Conservation (phyloP, 768 basidiomycete species). For the Trametes sanguinea region DNA sequence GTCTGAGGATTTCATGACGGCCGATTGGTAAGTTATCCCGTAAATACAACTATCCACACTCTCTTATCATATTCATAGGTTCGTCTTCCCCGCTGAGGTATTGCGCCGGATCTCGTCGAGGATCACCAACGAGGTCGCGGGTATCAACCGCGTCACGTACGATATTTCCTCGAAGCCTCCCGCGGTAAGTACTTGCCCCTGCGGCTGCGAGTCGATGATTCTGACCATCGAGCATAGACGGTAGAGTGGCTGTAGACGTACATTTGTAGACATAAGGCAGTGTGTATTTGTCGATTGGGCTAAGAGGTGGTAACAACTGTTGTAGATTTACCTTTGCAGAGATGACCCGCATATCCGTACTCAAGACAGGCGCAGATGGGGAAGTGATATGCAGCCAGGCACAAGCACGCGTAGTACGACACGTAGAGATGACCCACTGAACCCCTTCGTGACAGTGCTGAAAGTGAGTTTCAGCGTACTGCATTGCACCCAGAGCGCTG, state of each 20-base stretch:
- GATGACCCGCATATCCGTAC: no score
- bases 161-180: conserved; percentile 98
- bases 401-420: no score
- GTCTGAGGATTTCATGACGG: conserved; percentile 99
- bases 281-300: no score
- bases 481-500: no score
- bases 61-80: conserved; percentile 49
- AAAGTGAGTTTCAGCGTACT: no score
- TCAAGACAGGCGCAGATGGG: no score
- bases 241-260: conserved; percentile 45
- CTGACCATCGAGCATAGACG: conserved; percentile 32
- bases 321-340: not conserved
- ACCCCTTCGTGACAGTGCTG: no score
- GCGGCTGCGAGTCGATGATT: no score
- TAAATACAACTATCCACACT: no score
- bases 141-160: conserved; percentile 95
- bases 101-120: conserved; percentile 90
- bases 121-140: conserved; percentile 96
- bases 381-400: no score
- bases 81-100: conserved; percentile 91
- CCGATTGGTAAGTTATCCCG: conserved; percentile 74
- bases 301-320: not conserved
- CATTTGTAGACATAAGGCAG: not conserved
- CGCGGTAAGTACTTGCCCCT: conserved; percentile 53
- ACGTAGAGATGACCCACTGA: no score